Percentiles rank a stretch among this genome's conserved stretches.
These are phyloP conservation scores for Tephrocybe sp. DNA, from an alignment of 768 basidiomycete genomes.

Conservation along the genomic window DNA sequence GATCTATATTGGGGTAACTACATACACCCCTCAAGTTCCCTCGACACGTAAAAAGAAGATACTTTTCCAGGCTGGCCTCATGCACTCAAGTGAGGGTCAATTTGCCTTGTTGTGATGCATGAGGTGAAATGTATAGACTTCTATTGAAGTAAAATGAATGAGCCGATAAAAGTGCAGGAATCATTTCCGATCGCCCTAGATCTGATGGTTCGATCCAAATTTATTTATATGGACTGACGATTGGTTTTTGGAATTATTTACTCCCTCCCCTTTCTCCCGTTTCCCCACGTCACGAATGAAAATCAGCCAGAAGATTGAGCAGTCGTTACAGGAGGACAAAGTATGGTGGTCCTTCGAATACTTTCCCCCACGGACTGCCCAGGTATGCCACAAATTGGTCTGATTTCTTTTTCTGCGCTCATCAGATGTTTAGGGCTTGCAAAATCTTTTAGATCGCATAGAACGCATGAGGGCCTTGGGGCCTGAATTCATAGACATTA, in stretches of 20 bases:
- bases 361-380: conserved; percentile 94
- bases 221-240: conserved; percentile 16
- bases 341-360: conserved; percentile 99
- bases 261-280: conserved; percentile 8
- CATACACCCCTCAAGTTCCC: too few relatives aligned
- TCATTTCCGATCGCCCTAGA: conserved; percentile 14
- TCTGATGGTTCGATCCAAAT: conserved; percentile 20
- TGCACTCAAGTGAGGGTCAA: background rate
- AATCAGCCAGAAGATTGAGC: conserved; percentile 91
- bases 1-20: too few relatives aligned
- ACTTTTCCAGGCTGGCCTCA: too few relatives aligned
- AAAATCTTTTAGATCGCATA: conserved; percentile 97
- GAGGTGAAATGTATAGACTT: background rate
- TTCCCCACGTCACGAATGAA: conserved; percentile 59
- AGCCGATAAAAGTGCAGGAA: background rate
- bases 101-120: background rate
- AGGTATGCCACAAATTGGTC: conserved; percentile 49
- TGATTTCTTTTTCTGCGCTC: background rate
- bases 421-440: conserved; percentile 60
- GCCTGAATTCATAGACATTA: conserved; percentile 98
- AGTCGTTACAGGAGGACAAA: conserved; percentile 81
- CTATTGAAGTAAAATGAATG: background rate
- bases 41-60: too few relatives aligned
- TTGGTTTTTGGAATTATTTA: conserved; percentile 9
- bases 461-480: conserved; percentile 95